Percentiles rank a stretch among this genome's conserved stretches.
phyloP scores from a whole-genome alignment of 768 basidiomycete species.

The Chalciporus sphaerocephalus region DNA sequence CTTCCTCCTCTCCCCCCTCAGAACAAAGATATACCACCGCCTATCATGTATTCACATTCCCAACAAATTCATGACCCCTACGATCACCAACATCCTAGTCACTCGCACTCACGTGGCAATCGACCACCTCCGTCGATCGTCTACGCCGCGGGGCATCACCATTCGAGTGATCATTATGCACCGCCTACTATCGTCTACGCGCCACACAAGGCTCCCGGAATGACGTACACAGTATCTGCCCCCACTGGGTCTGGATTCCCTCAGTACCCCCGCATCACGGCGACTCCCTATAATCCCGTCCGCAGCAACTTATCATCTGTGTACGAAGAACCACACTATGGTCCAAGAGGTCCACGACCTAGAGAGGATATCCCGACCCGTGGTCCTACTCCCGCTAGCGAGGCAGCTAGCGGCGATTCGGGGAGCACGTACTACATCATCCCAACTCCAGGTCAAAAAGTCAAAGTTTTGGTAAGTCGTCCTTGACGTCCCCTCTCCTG shows the following conservation, averaged over 20 bases:
- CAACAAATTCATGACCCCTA: slow-evolving; percentile 37
- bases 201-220: slow-evolving; percentile 52
- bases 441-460: slow-evolving; percentile 67
- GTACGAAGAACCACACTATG: slow-evolving; percentile 36
- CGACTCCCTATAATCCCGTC: slow-evolving; percentile 40
- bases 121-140: slow-evolving; percentile 53
- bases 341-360: slow-evolving; percentile 25
- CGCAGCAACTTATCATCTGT: slow-evolving; percentile 35
- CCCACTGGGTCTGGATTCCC: slow-evolving; percentile 37
- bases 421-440: slow-evolving; percentile 75
- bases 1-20: slow-evolving; percentile 30
- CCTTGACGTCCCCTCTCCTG: slow-evolving; percentile 3
- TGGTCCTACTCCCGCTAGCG: slow-evolving; percentile 37
- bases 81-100: slow-evolving; percentile 30
- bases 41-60: slow-evolving; percentile 37
- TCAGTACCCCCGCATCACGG: slow-evolving; percentile 41
- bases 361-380: slow-evolving; percentile 27
- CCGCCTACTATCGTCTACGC: slow-evolving; percentile 59
- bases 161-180: slow-evolving; percentile 48
- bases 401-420: slow-evolving; percentile 47
- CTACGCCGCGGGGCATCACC: slow-evolving; percentile 48
- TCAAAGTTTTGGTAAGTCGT: slow-evolving; percentile 65
- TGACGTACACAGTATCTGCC: slow-evolving; percentile 68
- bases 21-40: slow-evolving; percentile 19
- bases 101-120: slow-evolving; percentile 36